Conservation (phyloP, 179 eudicot species). For the Camellia oleifera region DNA sequence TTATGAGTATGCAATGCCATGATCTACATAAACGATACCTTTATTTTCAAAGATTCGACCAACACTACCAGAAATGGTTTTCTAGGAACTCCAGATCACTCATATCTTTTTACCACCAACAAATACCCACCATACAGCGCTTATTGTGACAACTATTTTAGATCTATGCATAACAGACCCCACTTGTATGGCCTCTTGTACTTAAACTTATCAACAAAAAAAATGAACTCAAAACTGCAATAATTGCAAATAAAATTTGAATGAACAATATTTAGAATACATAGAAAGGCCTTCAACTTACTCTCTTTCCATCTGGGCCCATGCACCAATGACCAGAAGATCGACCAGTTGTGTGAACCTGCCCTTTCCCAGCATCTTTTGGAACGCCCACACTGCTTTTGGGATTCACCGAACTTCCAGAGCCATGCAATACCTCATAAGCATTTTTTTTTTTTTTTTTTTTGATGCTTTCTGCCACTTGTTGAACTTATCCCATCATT, state of each 20-base stretch:
- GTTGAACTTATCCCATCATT: slow-evolving; percentile 31
- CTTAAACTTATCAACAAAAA: not conserved
- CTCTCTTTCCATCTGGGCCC: slow-evolving; percentile 65
- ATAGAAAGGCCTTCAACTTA: slow-evolving; percentile 29
- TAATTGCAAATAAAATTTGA: not conserved
- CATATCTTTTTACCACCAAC: too few relatives aligned
- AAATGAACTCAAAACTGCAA: not conserved
- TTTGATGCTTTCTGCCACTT: slow-evolving; percentile 36
- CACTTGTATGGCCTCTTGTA: too few relatives aligned
- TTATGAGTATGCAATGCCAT: too few relatives aligned
- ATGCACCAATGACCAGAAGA: slow-evolving; percentile 82
- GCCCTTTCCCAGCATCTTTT: slow-evolving; percentile 81
- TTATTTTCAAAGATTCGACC: too few relatives aligned
- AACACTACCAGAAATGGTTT: too few relatives aligned
- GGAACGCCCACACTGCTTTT: slow-evolving; percentile 42
- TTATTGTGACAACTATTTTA: too few relatives aligned
- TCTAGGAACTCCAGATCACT: too few relatives aligned
- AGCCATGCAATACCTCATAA: slow-evolving; percentile 33
- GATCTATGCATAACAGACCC: too few relatives aligned
- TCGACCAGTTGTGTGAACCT: slow-evolving; percentile 69
- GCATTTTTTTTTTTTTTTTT: slow-evolving; percentile 31
- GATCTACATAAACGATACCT: too few relatives aligned
- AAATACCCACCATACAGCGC: too few relatives aligned
- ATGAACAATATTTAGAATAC: not conserved
- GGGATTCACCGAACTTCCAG: slow-evolving; percentile 71